Base-by-base conservation (phyloP, 768 basidiomycete species). In the Boletus bicolor region DNA sequence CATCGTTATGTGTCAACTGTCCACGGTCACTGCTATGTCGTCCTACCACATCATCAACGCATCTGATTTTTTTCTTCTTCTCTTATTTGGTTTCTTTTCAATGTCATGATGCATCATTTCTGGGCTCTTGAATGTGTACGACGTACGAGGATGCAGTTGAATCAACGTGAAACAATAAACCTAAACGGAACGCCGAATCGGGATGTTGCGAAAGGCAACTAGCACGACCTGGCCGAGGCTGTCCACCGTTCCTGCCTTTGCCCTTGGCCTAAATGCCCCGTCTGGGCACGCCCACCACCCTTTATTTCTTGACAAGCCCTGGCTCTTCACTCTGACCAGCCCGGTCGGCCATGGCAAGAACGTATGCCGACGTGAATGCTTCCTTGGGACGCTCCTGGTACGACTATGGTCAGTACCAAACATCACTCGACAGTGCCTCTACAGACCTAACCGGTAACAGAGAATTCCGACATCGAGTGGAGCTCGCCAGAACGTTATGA, bases 401-500 rank as follows among this genome's bases (percentile, higher is more conserved):
- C 67, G 84, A 84, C 63, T 85, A 85, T 64, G 82, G 83, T 82
- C 53, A 55, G 77, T 46, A 44, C 51, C 24, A 14, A 5, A 35
- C 48, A 37, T 17, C 46, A 26, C 56, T 44, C 21, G 19, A 37
- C 36, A 1, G 21, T 32, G 44, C 49, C 15, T 39, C 49, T 21
- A n/a, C 38, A 45, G 6, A 39, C 35, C 42, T 57, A 42, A 64
- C 46, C 14, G 15, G n/a, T 43, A 32, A 54, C 57, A 80, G 82
- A 86, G 58, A 82, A 82, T 60, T 79, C 82, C 51, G 72, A 74
- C 59, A 77, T 86, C 52, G 80, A 84, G 53, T 87, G 85, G 85
- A 83, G 84, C 52, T 62, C 73, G n/a, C 81, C 85, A 56, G 83
- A 85, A 53, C 79, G 83, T 36, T 87, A 87, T 68, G 84, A 87